Evolutionary conservation across 495 filamentous ascomycete species (phyloP).

Genomic region (Penicillium lagena): DNA sequence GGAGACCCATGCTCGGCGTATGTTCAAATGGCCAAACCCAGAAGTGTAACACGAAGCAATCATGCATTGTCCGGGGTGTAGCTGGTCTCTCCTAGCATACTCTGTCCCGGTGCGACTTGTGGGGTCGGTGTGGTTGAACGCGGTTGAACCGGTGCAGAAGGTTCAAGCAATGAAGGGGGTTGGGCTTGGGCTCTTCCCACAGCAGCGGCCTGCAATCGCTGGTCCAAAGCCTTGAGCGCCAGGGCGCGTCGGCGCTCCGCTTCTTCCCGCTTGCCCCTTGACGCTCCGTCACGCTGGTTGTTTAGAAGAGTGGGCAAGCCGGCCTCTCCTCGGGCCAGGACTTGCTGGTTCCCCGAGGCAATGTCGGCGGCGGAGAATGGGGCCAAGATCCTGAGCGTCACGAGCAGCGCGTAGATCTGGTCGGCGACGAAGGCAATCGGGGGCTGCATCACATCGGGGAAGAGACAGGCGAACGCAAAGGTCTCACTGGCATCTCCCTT

Average conservation of each 20-base stretch:
- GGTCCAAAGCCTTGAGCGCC: constrained; percentile 86
- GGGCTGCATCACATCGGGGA: constrained; percentile 79
- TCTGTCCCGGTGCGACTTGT: constrained; percentile 25
- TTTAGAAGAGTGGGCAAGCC: constrained; percentile 57
- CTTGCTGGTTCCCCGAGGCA: constrained; percentile 69
- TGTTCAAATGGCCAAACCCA: constrained; percentile 8
- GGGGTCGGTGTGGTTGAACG: constrained; percentile 23
- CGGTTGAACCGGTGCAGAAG: constrained; percentile 35
- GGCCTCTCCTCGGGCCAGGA: constrained; percentile 59
- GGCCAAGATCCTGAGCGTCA: constrained; percentile 67
- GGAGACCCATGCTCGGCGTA: constrained; percentile 4
- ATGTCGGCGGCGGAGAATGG: constrained; percentile 86
- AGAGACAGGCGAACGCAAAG: constrained; percentile 91
- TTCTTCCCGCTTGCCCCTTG: constrained; percentile 66
- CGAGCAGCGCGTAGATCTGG: constrained; percentile 65
- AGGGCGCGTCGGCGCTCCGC: constrained; percentile 85
- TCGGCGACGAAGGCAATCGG: constrained; percentile 68
- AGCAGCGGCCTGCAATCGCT: constrained; percentile 79
- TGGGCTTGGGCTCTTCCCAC: constrained; percentile 32
- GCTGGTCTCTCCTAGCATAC: constrained; percentile 60
- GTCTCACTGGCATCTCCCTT: constrained; percentile 91
- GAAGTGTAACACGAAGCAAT: constrained; percentile 4
- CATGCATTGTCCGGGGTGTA: constrained; percentile 59
- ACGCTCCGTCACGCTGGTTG: constrained; percentile 29
- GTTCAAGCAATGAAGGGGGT: constrained; percentile 24